These are phyloP conservation scores for Microcyclospora tardicrescens DNA, from an alignment of 2,329 filamentous ascomycete genomes.

Conservation along the genomic window DNA sequence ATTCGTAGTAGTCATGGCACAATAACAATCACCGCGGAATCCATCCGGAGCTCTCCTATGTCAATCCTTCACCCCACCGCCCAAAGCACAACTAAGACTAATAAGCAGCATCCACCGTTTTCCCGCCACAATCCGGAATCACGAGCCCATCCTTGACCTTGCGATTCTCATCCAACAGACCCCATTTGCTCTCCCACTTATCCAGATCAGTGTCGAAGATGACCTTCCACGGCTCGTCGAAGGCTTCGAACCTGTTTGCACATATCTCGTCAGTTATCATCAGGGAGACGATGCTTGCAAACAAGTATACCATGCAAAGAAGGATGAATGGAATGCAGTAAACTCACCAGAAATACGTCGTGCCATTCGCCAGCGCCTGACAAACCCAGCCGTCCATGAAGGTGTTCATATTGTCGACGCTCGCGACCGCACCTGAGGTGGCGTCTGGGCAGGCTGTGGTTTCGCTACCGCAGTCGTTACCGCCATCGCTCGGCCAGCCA, in stretches of 20 bases:
- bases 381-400: constrained; percentile 84
- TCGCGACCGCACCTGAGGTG: constrained; percentile 58
- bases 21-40: too few species aligned
- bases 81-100: too few species aligned
- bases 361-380: constrained; percentile 62
- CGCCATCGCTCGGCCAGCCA: constrained; percentile 78
- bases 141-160: constrained; percentile 71
- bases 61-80: too few species aligned
- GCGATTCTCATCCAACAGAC: constrained; percentile 71
- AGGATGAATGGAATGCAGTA: neutral
- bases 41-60: too few species aligned
- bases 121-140: constrained; percentile 77
- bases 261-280: constrained; percentile 1
- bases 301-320: neutral
- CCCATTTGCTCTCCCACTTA: constrained; percentile 90
- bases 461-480: constrained; percentile 57
- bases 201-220: constrained; percentile 49
- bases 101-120: constrained; percentile 32
- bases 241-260: constrained; percentile 62
- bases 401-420: constrained; percentile 67
- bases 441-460: constrained; percentile 38
- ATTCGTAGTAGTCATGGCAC: too few species aligned
- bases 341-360: constrained; percentile 79
- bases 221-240: constrained; percentile 93
- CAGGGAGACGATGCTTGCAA: neutral